Percentiles rank a stretch among this genome's conserved stretches.
phyloP scores from a whole-genome alignment of 1,284 basidiomycete genomes.

The Tausonia pullulans region DNA sequence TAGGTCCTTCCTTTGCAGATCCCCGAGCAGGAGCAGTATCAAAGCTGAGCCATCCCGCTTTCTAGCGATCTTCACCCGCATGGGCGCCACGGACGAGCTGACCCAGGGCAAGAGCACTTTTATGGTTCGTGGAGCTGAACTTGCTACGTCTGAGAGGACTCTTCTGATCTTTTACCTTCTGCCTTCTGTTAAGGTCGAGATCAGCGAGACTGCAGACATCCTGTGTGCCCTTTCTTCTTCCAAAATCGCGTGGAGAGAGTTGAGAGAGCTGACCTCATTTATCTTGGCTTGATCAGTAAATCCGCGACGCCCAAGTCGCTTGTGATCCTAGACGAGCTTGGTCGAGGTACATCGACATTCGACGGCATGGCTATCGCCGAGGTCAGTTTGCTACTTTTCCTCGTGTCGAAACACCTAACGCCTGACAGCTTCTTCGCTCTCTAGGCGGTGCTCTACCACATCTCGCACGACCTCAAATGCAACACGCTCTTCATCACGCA shows the following conservation, averaged over 20 bases:
- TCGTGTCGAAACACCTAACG: not conserved
- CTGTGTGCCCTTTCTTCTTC: conserved; percentile 32
- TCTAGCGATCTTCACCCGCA: conserved; percentile 21
- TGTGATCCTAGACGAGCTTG: conserved; percentile 64
- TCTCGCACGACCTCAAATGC: not conserved
- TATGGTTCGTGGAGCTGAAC: conserved; percentile 16
- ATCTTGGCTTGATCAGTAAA: conserved; percentile 19
- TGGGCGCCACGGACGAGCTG: conserved; percentile 56
- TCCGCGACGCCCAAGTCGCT: conserved; percentile 59
- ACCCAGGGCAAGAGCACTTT: conserved; percentile 66
- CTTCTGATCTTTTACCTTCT: not conserved
- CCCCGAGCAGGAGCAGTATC: too few relatives aligned
- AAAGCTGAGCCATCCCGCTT: not conserved
- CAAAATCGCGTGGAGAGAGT: not conserved
- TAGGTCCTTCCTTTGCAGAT: conserved; percentile 49
- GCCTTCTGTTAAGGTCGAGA: conserved; percentile 56
- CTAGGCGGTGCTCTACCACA: conserved; percentile 9
- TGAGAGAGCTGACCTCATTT: not conserved
- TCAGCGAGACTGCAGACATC: conserved; percentile 87
- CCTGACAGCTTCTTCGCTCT: conserved; percentile 33
- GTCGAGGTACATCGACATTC: conserved; percentile 67
- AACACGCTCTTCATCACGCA: conserved; percentile 12
- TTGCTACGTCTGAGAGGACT: too few relatives aligned
- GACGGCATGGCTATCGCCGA: conserved; percentile 51
- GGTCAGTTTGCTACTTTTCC: conserved; percentile 16